These are phyloP conservation scores for Clavulina sp. DNA, from an alignment of 768 basidiomycete genomes.

Conservation along the genomic window DNA sequence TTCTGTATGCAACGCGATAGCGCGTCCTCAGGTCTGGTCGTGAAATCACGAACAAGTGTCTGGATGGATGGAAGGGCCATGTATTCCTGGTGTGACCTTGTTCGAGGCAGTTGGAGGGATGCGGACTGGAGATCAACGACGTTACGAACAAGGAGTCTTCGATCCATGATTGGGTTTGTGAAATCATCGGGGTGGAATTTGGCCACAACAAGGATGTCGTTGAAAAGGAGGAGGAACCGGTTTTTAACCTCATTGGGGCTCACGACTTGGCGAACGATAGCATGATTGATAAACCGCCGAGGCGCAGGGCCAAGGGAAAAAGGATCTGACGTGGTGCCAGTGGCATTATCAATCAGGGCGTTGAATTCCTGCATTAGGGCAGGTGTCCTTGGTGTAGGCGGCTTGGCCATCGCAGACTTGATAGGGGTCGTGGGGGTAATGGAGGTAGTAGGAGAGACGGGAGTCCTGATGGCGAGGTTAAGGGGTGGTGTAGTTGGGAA, in stretches of 20 bases:
- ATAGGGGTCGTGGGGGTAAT: neutral
- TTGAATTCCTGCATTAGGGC: neutral
- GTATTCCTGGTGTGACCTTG: constrained; percentile 13
- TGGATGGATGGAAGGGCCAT: constrained; percentile 28
- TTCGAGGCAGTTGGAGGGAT: constrained; percentile 13
- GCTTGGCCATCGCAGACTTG: neutral
- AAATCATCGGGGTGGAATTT: constrained; percentile 25
- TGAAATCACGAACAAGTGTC: constrained; percentile 63
- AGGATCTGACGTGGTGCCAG: too few species aligned
- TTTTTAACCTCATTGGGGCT: constrained; percentile 91
- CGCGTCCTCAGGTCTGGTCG: constrained; percentile 63
- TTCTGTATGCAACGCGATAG: constrained; percentile 52
- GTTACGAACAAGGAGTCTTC: constrained; percentile 76
- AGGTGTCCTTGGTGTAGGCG: neutral
- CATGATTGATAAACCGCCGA: constrained; percentile 66
- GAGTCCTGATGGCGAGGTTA: neutral
- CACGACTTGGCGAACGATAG: constrained; percentile 83
- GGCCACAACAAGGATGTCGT: constrained; percentile 80
- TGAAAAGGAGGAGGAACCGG: constrained; percentile 93
- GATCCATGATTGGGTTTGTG: constrained; percentile 44
- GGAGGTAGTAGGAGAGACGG: neutral
- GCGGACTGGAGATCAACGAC: constrained; percentile 48
- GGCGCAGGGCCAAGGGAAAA: constrained; percentile 73
- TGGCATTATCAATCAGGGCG: too few species aligned
- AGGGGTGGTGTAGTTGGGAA: neutral